A percentile compares a stretch with the other conserved stretches of the same genome.
These are phyloP conservation scores for Aphanomyces euteiches DNA, from an alignment of 352 stramenopile genomes.

Conservation along the genomic window DNA sequence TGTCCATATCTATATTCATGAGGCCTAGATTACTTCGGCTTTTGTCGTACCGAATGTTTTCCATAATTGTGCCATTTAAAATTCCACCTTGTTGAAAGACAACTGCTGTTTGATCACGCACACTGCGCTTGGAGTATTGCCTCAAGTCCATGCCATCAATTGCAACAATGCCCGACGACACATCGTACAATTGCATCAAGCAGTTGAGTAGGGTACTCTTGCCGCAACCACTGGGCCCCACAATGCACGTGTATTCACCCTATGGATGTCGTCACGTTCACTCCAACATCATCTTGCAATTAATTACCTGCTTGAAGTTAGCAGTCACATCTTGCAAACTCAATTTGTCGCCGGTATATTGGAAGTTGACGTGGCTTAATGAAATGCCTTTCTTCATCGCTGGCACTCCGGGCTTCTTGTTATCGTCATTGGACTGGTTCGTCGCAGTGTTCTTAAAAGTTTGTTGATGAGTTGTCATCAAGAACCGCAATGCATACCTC, in stretches of 20 bases:
- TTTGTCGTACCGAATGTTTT: constrained; percentile 22
- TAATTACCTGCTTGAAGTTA: constrained; percentile 18
- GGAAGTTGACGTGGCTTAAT: constrained; percentile 22
- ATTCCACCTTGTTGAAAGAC: constrained; percentile 27
- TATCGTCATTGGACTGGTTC: neutral
- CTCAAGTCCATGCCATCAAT: neutral
- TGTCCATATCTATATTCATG: constrained; percentile 18
- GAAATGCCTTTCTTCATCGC: constrained; percentile 12
- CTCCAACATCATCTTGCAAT: neutral
- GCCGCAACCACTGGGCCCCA: constrained; percentile 24
- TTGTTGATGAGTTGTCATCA: too few relatives aligned
- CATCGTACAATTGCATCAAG: constrained; percentile 10
- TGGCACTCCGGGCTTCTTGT: neutral
- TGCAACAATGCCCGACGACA: neutral
- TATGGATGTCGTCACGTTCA: neutral
- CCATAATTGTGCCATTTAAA: constrained; percentile 28
- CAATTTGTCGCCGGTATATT: constrained; percentile 1
- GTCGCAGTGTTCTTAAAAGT: too few relatives aligned
- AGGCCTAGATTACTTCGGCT: neutral
- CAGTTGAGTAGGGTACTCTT: constrained; percentile 26
- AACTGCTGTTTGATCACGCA: constrained; percentile 14
- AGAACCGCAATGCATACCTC: neutral
- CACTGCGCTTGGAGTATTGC: constrained; percentile 4
- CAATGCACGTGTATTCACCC: constrained; percentile 23
- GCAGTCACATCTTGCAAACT: constrained; percentile 14